phyloP scores from a whole-genome alignment of 495 filamentous ascomycete species.

The Aspergillus nanangensis region DNA sequence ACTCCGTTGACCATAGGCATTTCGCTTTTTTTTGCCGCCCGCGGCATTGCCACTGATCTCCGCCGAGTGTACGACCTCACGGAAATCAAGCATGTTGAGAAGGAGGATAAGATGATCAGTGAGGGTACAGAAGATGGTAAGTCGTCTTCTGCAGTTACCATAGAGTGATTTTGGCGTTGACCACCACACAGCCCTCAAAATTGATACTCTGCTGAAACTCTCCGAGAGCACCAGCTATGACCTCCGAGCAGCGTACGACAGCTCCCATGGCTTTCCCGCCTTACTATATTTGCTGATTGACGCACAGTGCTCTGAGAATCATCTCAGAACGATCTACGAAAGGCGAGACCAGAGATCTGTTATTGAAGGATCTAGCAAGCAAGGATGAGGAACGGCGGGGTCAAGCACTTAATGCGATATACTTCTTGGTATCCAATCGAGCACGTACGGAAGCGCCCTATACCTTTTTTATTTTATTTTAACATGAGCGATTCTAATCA shows the following conservation, averaged over 20 bases:
- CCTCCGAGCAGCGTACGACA: constrained; percentile 47
- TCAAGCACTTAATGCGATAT: constrained; percentile 39
- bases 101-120: constrained; percentile 40
- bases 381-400: constrained; percentile 27
- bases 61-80: constrained; percentile 43
- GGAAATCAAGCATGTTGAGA: constrained; percentile 44
- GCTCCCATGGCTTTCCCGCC: neutral
- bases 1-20: constrained; percentile 26
- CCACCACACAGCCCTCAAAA: constrained; percentile 36
- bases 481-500: constrained; percentile 8
- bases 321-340: constrained; percentile 45
- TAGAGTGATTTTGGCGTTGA: neutral
- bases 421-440: constrained; percentile 40
- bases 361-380: constrained; percentile 38
- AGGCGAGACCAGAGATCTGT: constrained; percentile 33
- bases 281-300: constrained; percentile 8
- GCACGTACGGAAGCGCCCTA: constrained; percentile 26
- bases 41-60: constrained; percentile 42
- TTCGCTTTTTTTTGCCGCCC: constrained; percentile 42
- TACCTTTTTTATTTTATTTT: neutral
- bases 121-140: constrained; percentile 47
- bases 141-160: neutral
- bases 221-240: constrained; percentile 46
- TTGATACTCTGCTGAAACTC: constrained; percentile 47
- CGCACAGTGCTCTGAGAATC: constrained; percentile 41